phyloP scores from a whole-genome alignment of 2,329 filamentous ascomycete species.

The Talaromyces sp. region DNA sequence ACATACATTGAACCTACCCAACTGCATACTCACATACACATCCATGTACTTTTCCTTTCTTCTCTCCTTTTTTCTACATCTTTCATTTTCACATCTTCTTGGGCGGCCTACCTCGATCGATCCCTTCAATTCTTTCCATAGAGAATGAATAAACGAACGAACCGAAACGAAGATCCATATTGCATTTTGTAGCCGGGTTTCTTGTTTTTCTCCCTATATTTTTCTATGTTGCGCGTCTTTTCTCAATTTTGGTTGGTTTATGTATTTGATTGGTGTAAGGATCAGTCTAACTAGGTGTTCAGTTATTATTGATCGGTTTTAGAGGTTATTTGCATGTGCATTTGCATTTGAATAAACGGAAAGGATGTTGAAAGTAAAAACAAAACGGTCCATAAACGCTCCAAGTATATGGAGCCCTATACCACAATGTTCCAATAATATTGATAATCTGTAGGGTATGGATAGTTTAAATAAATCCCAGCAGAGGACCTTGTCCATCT shows the following conservation, averaged over 20 bases:
- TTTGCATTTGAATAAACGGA: not conserved
- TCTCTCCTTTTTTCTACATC: not conserved
- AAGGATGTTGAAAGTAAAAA: not conserved
- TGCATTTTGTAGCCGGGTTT: constrained; percentile 4
- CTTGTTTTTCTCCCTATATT: not conserved
- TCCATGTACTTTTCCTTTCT: not conserved
- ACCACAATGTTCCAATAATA: not conserved
- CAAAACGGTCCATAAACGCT: not conserved
- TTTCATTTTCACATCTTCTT: not conserved
- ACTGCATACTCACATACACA: not conserved
- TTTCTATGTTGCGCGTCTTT: not conserved
- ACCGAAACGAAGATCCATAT: not conserved
- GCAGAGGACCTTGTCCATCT: not conserved
- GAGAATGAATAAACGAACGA: not conserved
- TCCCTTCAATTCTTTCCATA: not conserved
- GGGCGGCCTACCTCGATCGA: not conserved
- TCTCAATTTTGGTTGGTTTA: not conserved
- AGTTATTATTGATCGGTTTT: not conserved
- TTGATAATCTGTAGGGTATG: not conserved
- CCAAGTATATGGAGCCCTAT: not conserved
- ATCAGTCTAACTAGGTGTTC: not conserved
- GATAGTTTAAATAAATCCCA: not conserved
- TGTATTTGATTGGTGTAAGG: not conserved
- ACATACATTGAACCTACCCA: not conserved
- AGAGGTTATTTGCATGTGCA: not conserved